Conservation (phyloP, 2,329 filamentous ascomycete genomes). For the Penicillium sp. region DNA sequence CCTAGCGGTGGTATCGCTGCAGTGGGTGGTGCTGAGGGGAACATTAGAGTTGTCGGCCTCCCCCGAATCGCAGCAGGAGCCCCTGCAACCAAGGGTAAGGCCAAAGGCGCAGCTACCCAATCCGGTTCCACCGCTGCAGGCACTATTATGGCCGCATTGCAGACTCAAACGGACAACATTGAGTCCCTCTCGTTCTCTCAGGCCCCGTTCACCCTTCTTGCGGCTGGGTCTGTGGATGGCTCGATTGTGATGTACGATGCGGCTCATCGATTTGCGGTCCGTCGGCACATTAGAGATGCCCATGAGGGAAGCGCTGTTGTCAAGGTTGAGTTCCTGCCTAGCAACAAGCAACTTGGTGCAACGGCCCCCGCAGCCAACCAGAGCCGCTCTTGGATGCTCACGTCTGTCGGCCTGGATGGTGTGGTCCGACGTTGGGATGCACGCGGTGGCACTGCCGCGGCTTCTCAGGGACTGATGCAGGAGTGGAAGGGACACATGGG, state of each 20-base stretch:
- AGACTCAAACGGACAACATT: conserved; percentile 74
- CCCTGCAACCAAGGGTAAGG: conserved; percentile 52
- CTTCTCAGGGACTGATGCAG: conserved; percentile 68
- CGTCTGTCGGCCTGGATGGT: conserved; percentile 87
- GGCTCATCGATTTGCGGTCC: conserved; percentile 79
- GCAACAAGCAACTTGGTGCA: conserved; percentile 37
- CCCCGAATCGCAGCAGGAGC: conserved; percentile 57
- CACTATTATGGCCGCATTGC: conserved; percentile 76
- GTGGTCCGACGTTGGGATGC: conserved; percentile 87
- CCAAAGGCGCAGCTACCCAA: conserved; percentile 44
- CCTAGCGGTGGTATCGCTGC: conserved; percentile 77
- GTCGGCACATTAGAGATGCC: conserved; percentile 74
- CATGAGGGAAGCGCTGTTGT: conserved; percentile 90
- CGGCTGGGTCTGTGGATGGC: conserved; percentile 63
- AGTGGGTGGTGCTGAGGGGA: conserved; percentile 81
- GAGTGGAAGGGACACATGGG: conserved; percentile 83
- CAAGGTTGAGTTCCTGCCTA: conserved; percentile 78
- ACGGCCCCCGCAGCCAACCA: conserved; percentile 28
- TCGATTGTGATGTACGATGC: conserved; percentile 83
- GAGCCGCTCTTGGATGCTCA: conserved; percentile 66
- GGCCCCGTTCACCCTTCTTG: conserved; percentile 60
- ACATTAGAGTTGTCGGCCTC: conserved; percentile 80
- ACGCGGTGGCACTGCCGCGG: conserved; percentile 63
- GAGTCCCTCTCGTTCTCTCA: conserved; percentile 69
- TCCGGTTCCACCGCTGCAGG: conserved; percentile 52